Evolutionary conservation across 176 grass and related monocot species (phyloP).

Genomic region (Zoysia pacifica): DNA sequence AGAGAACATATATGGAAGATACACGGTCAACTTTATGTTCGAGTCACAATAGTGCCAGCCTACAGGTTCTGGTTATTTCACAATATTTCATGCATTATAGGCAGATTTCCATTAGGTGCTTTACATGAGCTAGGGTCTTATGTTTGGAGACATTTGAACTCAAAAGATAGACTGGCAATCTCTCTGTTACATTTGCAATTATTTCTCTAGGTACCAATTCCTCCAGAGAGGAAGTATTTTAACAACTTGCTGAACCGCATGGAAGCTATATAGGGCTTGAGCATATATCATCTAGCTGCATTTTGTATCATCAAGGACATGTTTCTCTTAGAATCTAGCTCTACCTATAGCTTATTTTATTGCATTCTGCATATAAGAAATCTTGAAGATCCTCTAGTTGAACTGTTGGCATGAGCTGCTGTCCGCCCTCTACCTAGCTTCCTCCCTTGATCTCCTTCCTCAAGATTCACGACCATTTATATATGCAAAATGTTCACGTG

Average conservation of each 20-base stretch:
- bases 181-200: not conserved
- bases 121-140: not conserved
- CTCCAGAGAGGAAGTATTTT: too few species aligned
- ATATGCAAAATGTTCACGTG: not conserved
- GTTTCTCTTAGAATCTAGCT: not conserved
- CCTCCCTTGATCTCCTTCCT: too few species aligned
- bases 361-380: not conserved
- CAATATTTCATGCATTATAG: not conserved
- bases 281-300: not conserved
- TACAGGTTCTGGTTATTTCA: not conserved
- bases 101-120: not conserved
- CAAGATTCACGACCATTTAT: not conserved
- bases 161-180: not conserved
- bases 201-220: not conserved
- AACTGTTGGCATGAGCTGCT: not conserved
- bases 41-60: not conserved
- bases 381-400: not conserved
- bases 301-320: not conserved
- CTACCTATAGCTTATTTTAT: not conserved
- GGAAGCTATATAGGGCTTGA: not conserved
- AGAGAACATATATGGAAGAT: not conserved
- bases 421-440: not conserved
- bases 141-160: not conserved
- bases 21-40: not conserved
- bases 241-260: not conserved